Conservation (phyloP, 2,329 filamentous ascomycete species). For the Penicillium glabrum region DNA sequence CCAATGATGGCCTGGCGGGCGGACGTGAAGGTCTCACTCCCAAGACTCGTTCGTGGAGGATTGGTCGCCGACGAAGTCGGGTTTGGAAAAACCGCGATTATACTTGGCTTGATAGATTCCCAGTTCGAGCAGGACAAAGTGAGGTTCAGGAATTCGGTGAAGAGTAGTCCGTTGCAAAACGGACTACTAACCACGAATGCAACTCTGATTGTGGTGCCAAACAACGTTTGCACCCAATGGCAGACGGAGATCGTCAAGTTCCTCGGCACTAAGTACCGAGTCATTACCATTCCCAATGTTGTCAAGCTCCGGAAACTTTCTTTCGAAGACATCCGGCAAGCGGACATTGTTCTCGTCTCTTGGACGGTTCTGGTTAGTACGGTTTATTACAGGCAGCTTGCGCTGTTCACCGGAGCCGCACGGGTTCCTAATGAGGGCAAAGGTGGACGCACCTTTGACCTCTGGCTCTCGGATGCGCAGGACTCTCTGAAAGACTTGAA, state of each 20-base stretch:
- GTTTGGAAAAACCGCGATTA: constrained; percentile 66
- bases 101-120: constrained; percentile 43
- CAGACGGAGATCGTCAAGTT: constrained; percentile 54
- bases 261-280: constrained; percentile 41
- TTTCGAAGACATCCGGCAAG: constrained; percentile 47
- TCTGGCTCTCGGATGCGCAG: constrained; percentile 54
- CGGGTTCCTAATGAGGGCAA: constrained; percentile 27
- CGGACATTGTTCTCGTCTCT: constrained; percentile 58
- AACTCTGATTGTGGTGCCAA: constrained; percentile 61
- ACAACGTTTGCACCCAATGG: constrained; percentile 60
- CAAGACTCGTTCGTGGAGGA: constrained; percentile 53
- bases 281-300: constrained; percentile 47
- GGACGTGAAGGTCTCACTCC: constrained; percentile 48
- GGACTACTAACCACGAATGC: constrained; percentile 50
- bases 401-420: constrained; percentile 52
- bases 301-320: constrained; percentile 42
- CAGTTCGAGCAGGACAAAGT: not conserved
- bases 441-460: constrained; percentile 50
- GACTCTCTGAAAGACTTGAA: constrained; percentile 45
- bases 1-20: constrained; percentile 56
- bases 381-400: constrained; percentile 12
- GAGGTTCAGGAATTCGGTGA: not conserved
- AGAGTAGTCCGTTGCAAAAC: not conserved
- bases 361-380: constrained; percentile 45
- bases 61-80: constrained; percentile 65